Conservation (phyloP, 1,139 yeast genomes). For the Yamadazyma taylorii region DNA sequence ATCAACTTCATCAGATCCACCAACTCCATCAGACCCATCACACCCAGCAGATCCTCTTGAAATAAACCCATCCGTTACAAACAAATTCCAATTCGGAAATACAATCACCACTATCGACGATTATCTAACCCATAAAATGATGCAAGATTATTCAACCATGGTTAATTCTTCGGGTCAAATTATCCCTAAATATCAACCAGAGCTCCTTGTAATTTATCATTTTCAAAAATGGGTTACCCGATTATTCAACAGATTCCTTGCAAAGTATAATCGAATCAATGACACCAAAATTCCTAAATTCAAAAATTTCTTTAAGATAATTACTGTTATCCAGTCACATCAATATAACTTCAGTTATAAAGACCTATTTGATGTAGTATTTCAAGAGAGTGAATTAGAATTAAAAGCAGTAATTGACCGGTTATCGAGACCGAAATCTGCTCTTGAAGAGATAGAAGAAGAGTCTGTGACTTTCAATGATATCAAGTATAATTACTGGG, state of each 20-base stretch:
- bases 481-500: constrained; percentile 40
- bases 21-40: no score
- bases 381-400: constrained; percentile 30
- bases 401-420: constrained; percentile 12
- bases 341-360: constrained; percentile 19
- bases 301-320: constrained; percentile 22
- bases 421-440: constrained; percentile 14
- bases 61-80: constrained; percentile 20
- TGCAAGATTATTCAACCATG: constrained; percentile 22
- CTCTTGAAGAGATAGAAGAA: constrained; percentile 17
- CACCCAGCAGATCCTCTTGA: no score
- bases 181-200: constrained; percentile 26
- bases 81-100: constrained; percentile 11
- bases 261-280: constrained; percentile 27
- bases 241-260: constrained; percentile 37
- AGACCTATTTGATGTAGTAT: constrained; percentile 27
- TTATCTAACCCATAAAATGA: constrained; percentile 28
- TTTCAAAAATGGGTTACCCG: constrained; percentile 41
- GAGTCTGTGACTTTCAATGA: constrained; percentile 17
- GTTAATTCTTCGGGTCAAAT: constrained; percentile 16
- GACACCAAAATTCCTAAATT: constrained; percentile 21
- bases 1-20: no score
- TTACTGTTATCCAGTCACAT: constrained; percentile 9
- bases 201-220: constrained; percentile 24
- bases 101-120: constrained; percentile 15